Conservation (phyloP, 306 rosid genomes). For the Cucumis sativus region Cucumber_9930_V3 NC_026657.2:40458501-40459000, state of each 20-base stretch:
- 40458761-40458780: constrained; percentile 60
- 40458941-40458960: constrained; percentile 23
- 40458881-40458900: constrained; percentile 68
- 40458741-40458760: constrained; percentile 69
- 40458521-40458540: constrained; percentile 36
- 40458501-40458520: constrained; percentile 35
- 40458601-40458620: constrained; percentile 56
- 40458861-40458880: constrained; percentile 81
- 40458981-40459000: constrained; percentile 76
- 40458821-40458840: constrained; percentile 75
- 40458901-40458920: constrained; percentile 46
- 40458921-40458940: constrained; percentile 42
- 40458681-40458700: constrained; percentile 33
- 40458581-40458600: constrained; percentile 59
- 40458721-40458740: constrained; percentile 38
- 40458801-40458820: constrained; percentile 82
- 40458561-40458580: constrained; percentile 39
- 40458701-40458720: constrained; percentile 44
- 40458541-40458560: constrained; percentile 71
- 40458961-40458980: constrained; percentile 59
- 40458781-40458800: constrained; percentile 62
- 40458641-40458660: constrained; percentile 62
- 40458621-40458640: constrained; percentile 66
- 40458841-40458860: constrained; percentile 70
- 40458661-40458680: constrained; percentile 57